Evolutionary conservation across 345 rosid genomes (phyloP), one percentile per base, ranked within the genome.

Genomic region (Litchi chinensis): DNA sequence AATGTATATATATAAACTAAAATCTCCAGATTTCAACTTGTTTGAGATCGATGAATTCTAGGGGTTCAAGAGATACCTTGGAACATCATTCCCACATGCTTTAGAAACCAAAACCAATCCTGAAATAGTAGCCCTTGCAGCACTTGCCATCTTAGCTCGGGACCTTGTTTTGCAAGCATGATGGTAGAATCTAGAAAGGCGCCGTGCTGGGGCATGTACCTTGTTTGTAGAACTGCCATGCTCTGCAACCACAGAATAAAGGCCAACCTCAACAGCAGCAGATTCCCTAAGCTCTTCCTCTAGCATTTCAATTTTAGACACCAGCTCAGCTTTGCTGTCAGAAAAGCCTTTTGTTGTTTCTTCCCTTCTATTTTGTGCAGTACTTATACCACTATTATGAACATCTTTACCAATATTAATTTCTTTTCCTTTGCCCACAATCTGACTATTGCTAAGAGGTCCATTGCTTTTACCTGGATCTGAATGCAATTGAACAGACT

Each of bases 41-140:
- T 59, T 63, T 32, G 67, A 39, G 57, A 48, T 62, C 56, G 62
- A 62, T 74, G 26, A 43, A 56, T 52, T 4, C 76, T 60, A 65
- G 26, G 62, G 63, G 26, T 62, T 68, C n/a, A 69, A 66, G 76
- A 69, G 81, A 52, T 83, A 93, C 99, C 99, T 91, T 9, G 98
- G 93, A 67, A 92, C 97, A 83, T 95, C 97, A 80, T 91, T 93
- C 75, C 98, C 98, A 69, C 99, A 95, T 56, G 99, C 97, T 88
- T 92, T 92, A 57, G 97, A 89, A 75, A 93, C 96, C 90, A 93
- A 84, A 66, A 91, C 82, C 82, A 95, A 82, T 83, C 99, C 99
- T 54, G 98, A 93, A 80, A 93, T 79, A 11, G 86, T 85, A 76
- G 97, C 91, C 83, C 92, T 91, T 7, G 98, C 95, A 54, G 95